Evolutionary conservation across 371 early-diverging fungal genomes (phyloP).

Genomic region (Choanephora cucurbitarum): DNA sequence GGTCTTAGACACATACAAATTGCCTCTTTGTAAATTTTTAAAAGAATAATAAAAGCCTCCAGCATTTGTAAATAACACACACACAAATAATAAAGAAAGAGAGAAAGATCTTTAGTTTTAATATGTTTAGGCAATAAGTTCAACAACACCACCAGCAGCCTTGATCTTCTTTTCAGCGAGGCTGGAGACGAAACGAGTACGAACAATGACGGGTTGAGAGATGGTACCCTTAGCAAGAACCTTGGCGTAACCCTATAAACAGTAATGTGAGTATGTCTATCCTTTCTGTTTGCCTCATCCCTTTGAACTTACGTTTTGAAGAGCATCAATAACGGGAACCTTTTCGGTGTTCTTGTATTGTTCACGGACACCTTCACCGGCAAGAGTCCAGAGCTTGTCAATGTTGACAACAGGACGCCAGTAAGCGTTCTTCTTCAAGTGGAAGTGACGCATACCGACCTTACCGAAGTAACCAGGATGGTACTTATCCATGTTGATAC

Average conservation of each 20-base stretch:
- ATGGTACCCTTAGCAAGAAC: slow-evolving; percentile 96
- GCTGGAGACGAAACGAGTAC: slow-evolving; percentile 94
- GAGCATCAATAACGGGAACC: slow-evolving; percentile 94
- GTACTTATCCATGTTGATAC: slow-evolving; percentile 99
- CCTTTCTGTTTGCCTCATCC: background rate
- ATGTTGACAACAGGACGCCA: slow-evolving; percentile 91
- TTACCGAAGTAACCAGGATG: slow-evolving; percentile 99
- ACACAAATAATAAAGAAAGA: background rate
- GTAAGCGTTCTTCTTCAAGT: slow-evolving; percentile 92
- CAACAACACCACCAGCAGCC: slow-evolving; percentile 92
- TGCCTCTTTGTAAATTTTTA: slow-evolving; percentile 72
- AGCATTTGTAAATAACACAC: background rate
- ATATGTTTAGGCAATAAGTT: slow-evolving; percentile 51
- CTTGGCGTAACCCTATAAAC: slow-evolving; percentile 90
- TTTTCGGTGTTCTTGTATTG: slow-evolving; percentile 88
- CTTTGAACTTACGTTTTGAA: slow-evolving; percentile 70
- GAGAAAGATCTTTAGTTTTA: background rate
- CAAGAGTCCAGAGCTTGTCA: slow-evolving; percentile 94
- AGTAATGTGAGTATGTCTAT: background rate
- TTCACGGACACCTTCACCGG: slow-evolving; percentile 89
- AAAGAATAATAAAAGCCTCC: slow-evolving; percentile 6
- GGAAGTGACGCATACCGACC: slow-evolving; percentile 99
- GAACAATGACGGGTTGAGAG: slow-evolving; percentile 97
- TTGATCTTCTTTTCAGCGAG: slow-evolving; percentile 99
- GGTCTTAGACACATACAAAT: slow-evolving; percentile 77